Evolutionary conservation across 2,329 filamentous ascomycete species (phyloP).

Genomic region (Aureobasidium sp.): DNA sequence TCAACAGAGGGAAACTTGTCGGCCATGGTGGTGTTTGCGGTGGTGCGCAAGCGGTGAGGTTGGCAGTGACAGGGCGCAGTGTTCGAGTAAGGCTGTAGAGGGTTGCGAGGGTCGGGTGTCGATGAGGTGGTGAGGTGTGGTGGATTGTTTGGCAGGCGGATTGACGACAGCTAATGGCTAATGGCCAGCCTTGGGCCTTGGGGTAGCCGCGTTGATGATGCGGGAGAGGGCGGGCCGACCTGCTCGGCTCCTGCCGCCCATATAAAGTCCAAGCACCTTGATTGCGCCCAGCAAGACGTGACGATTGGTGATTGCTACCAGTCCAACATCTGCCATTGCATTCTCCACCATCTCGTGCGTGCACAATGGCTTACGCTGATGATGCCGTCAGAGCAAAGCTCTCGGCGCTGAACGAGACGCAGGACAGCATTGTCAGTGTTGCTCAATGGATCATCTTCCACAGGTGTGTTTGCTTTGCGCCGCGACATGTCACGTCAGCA

Average conservation of each 20-base stretch:
- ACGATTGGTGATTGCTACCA: not conserved
- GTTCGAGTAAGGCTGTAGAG: not conserved
- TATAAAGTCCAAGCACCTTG: conserved; percentile 1
- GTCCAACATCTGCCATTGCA: not conserved
- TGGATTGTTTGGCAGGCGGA: not conserved
- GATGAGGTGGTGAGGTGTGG: not conserved
- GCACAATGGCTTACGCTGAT: conserved; percentile 81
- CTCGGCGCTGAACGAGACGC: conserved; percentile 89
- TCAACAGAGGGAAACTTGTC: conserved; percentile 45
- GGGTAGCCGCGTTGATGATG: not conserved
- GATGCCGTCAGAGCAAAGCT: conserved; percentile 93
- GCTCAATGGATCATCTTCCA: conserved; percentile 99
- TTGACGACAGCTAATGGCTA: conserved; percentile 1
- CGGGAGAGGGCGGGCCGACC: not conserved
- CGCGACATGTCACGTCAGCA: not conserved
- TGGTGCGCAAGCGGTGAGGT: not conserved
- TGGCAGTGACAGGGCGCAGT: not conserved
- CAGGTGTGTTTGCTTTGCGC: conserved; percentile 46
- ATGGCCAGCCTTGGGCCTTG: not conserved
- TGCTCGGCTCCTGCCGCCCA: not conserved
- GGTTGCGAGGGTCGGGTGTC: not conserved
- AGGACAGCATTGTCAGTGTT: conserved; percentile 92
- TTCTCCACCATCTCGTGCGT: not conserved
- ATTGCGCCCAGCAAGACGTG: not conserved
- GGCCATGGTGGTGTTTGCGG: conserved; percentile 31